Conservation (phyloP, 805 yeast species). For the Clavispora vitiphila region DNA sequence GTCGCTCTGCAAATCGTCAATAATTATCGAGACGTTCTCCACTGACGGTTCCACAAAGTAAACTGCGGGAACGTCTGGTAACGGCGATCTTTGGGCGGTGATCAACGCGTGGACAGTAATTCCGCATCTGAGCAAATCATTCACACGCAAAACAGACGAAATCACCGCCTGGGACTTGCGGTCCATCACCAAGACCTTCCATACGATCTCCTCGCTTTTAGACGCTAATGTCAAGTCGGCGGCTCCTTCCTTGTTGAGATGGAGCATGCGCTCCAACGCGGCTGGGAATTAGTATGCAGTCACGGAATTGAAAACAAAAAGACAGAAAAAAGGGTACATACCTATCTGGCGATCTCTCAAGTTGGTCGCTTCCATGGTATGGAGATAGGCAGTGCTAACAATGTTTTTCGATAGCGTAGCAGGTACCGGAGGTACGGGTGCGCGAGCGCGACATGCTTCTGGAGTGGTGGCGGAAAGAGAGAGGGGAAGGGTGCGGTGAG, state of each 20-base stretch:
- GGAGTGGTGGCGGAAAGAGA: too few relatives aligned
- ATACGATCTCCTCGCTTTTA: slow-evolving; percentile 62
- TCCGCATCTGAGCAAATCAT: slow-evolving; percentile 85
- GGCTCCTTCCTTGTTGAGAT: slow-evolving; percentile 62
- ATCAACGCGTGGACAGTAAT: slow-evolving; percentile 84
- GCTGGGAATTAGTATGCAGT: slow-evolving; percentile 8
- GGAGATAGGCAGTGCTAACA: too few relatives aligned
- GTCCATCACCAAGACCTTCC: slow-evolving; percentile 92
- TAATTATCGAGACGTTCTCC: slow-evolving; percentile 65
- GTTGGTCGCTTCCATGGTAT: slow-evolving; percentile 8
- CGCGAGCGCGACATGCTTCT: too few relatives aligned
- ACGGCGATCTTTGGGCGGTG: slow-evolving; percentile 64
- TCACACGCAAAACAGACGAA: slow-evolving; percentile 88
- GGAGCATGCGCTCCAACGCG: slow-evolving; percentile 74
- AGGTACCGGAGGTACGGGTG: slow-evolving; percentile 5
- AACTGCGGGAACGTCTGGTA: slow-evolving; percentile 92
- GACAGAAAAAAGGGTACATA: slow-evolving; percentile 3
- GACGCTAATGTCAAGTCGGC: slow-evolving; percentile 51
- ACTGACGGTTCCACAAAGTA: slow-evolving; percentile 87
- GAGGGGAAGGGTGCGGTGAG: too few relatives aligned
- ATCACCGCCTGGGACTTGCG: slow-evolving; percentile 74
- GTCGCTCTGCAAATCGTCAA: slow-evolving; percentile 68
- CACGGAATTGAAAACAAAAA: neutral
- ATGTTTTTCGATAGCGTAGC: neutral
- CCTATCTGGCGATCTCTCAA: slow-evolving; percentile 12